These are phyloP conservation scores for Endocarpon pusillum DNA, from an alignment of 495 filamentous ascomycete species.

Conservation along the genomic window DNA sequence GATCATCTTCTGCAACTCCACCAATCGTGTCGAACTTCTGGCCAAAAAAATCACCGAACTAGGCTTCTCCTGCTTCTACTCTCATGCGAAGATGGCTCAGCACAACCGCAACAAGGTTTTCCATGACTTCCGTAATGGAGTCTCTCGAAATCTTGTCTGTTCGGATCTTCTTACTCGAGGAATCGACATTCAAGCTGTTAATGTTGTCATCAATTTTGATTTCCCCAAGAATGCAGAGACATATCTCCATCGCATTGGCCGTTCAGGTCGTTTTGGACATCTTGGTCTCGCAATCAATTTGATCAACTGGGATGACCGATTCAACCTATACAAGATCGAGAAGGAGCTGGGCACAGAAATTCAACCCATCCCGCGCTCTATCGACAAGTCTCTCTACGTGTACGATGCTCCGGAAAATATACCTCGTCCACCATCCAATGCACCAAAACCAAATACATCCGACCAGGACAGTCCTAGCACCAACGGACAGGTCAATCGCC, in stretches of 20 bases:
- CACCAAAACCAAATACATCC: constrained; percentile 12
- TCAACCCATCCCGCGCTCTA: constrained; percentile 77
- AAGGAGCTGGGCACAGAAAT: constrained; percentile 96
- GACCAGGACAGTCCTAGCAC: constrained; percentile 17
- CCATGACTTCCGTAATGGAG: constrained; percentile 96
- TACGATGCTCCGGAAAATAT: constrained; percentile 94
- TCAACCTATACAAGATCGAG: constrained; percentile 98
- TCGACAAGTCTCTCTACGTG: constrained; percentile 96
- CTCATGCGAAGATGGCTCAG: constrained; percentile 96
- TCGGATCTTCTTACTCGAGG: constrained; percentile 94
- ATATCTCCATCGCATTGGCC: constrained; percentile 95
- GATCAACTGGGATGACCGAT: constrained; percentile 98
- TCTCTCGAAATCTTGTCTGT: constrained; percentile 94
- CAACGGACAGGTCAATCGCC: constrained; percentile 21
- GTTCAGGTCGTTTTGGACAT: constrained; percentile 93
- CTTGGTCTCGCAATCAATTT: constrained; percentile 95
- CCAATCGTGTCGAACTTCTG: constrained; percentile 89
- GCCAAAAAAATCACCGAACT: constrained; percentile 99
- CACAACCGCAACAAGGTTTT: constrained; percentile 94
- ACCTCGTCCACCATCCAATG: constrained; percentile 52
- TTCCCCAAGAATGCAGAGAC: constrained; percentile 99
- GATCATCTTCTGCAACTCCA: constrained; percentile 99
- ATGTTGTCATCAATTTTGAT: constrained; percentile 99
- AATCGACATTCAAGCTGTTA: constrained; percentile 99
- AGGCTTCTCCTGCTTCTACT: constrained; percentile 99